Evolutionary conservation across 192 early-diverging fungal genomes (phyloP).

Genomic region (Backusella circina): DNA sequence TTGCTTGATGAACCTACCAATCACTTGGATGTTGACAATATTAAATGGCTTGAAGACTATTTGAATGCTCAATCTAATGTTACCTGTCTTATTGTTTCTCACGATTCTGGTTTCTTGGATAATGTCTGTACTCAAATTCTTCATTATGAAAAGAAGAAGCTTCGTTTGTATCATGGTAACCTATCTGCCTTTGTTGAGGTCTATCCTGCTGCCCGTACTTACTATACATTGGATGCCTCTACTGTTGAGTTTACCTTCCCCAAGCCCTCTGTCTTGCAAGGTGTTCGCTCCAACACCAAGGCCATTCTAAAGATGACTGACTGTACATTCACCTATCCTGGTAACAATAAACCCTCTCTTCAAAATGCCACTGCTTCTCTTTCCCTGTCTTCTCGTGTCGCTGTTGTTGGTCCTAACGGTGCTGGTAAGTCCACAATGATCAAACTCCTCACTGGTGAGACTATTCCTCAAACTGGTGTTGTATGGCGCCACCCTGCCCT

Average conservation of each 20-base stretch:
- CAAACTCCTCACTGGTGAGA: constrained; percentile 77
- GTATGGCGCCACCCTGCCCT: constrained; percentile 82
- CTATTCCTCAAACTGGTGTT: constrained; percentile 60
- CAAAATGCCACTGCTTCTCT: constrained; percentile 60
- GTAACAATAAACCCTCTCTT: constrained; percentile 55
- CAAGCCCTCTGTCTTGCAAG: constrained; percentile 72
- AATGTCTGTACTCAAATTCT: constrained; percentile 79
- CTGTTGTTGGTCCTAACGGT: constrained; percentile 79
- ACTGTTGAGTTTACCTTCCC: constrained; percentile 70
- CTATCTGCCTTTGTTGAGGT: constrained; percentile 71
- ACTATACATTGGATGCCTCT: constrained; percentile 71
- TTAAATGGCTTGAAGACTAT: constrained; percentile 77
- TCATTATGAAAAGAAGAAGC: constrained; percentile 74
- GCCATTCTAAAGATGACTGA: constrained; percentile 73
- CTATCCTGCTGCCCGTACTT: constrained; percentile 71
- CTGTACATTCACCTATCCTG: constrained; percentile 78
- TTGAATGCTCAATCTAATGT: constrained; percentile 59
- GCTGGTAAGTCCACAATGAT: constrained; percentile 86
- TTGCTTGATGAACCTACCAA: constrained; percentile 94
- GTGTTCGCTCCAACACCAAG: constrained; percentile 77
- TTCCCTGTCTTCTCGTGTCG: constrained; percentile 77
- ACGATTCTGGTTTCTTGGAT: constrained; percentile 80
- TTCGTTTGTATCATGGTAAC: constrained; percentile 78
- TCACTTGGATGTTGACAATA: constrained; percentile 76
- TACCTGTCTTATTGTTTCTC: constrained; percentile 75